These are phyloP conservation scores for Paraphaeosphaeria minitans DNA, from an alignment of 2,329 filamentous ascomycete species.

Conservation along the genomic window DNA sequence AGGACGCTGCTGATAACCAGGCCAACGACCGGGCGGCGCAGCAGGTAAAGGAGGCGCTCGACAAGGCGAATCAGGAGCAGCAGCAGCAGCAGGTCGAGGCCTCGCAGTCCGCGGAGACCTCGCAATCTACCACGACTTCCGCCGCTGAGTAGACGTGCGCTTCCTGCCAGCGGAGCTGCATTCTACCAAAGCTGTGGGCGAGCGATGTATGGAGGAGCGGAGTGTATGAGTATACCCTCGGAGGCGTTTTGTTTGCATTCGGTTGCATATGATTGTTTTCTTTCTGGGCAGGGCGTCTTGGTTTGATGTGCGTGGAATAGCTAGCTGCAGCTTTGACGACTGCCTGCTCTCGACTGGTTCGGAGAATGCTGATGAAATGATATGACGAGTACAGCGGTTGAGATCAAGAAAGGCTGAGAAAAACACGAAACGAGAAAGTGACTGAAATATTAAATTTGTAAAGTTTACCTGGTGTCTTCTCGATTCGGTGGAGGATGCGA, in stretches of 20 bases:
- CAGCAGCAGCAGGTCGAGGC: constrained; percentile 10
- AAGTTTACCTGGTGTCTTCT: neutral
- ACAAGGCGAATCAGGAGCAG: constrained; percentile 15
- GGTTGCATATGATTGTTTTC: neutral
- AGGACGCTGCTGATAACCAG: constrained; percentile 29
- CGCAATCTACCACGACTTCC: neutral
- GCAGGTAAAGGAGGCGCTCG: constrained; percentile 26
- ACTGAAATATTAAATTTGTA: neutral
- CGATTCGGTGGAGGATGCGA: neutral
- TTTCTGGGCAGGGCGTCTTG: too few species aligned
- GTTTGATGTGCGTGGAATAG: too few species aligned
- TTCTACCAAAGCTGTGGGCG: neutral
- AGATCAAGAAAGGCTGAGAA: neutral
- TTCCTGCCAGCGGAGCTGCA: constrained; percentile 14
- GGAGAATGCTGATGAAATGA: constrained; percentile 14
- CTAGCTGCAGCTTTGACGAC: too few species aligned
- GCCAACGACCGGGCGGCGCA: constrained; percentile 28
- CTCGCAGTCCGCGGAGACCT: neutral
- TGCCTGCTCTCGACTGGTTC: constrained; percentile 28
- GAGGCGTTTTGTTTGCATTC: constrained; percentile 1
- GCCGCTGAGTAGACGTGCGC: constrained; percentile 10
- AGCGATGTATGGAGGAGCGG: neutral
- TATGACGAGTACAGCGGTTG: neutral
- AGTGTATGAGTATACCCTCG: constrained; percentile 9
- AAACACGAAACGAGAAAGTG: neutral